Evolutionary conservation across 192 early-diverging fungal genomes (phyloP).

Genomic region (Backusella liffmaniae): DNA sequence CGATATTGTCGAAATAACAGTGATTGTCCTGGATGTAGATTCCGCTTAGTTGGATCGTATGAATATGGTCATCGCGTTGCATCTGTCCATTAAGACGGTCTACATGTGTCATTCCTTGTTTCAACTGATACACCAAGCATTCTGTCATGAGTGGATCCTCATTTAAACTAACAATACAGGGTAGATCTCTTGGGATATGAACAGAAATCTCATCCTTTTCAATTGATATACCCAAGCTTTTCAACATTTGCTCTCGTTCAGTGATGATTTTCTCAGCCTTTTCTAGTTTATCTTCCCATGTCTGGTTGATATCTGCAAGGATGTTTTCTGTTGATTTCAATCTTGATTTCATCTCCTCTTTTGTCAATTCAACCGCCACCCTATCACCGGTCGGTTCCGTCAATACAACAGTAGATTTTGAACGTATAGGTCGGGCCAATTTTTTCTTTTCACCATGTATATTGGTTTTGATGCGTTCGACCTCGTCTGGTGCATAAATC

Average conservation of each 20-base stretch:
- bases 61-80: background rate
- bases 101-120: slow-evolving; percentile 68
- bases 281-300: slow-evolving; percentile 80
- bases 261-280: slow-evolving; percentile 69
- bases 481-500: slow-evolving; percentile 33
- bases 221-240: slow-evolving; percentile 76
- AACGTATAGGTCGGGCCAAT: background rate
- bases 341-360: slow-evolving; percentile 69
- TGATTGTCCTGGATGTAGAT: slow-evolving; percentile 60
- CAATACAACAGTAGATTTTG: slow-evolving; percentile 34
- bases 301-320: slow-evolving; percentile 76
- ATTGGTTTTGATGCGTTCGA: slow-evolving; percentile 19
- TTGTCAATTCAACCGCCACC: slow-evolving; percentile 35
- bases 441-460: background rate
- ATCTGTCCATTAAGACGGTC: slow-evolving; percentile 47
- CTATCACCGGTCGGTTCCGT: slow-evolving; percentile 40
- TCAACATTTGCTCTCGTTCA: slow-evolving; percentile 69
- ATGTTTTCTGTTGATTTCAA: slow-evolving; percentile 84
- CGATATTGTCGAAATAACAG: slow-evolving; percentile 71
- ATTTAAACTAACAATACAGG: slow-evolving; percentile 87
- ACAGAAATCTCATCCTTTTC: slow-evolving; percentile 72
- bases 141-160: slow-evolving; percentile 90
- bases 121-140: slow-evolving; percentile 84
- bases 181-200: slow-evolving; percentile 70
- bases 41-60: slow-evolving; percentile 56